These are phyloP conservation scores for Meyerozyma athensensis DNA, from an alignment of 1,139 yeast genomes.

Conservation along the genomic window DNA sequence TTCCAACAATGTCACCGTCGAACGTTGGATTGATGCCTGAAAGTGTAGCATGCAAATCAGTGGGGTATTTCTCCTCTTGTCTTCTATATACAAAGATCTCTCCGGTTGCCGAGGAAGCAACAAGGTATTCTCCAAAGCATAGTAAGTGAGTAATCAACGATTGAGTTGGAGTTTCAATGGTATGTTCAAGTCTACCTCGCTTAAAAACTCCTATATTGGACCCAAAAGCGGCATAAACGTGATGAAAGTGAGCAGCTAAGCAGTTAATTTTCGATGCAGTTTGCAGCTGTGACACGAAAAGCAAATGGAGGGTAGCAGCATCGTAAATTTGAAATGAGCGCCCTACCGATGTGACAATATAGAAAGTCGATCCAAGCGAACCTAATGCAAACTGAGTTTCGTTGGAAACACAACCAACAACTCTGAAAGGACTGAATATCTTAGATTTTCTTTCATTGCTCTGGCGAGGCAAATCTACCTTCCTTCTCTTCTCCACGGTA, in stretches of 20 bases:
- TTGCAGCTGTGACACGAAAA: constrained; percentile 82
- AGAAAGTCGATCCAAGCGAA: constrained; percentile 80
- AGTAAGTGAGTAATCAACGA: constrained; percentile 45
- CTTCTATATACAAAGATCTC: constrained; percentile 63
- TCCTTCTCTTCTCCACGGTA: constrained; percentile 20
- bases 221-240: constrained; percentile 76
- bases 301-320: constrained; percentile 77
- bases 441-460: constrained; percentile 38
- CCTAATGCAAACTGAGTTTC: constrained; percentile 85
- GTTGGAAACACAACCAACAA: constrained; percentile 67
- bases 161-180: constrained; percentile 34
- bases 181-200: constrained; percentile 72
- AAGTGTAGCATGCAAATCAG: constrained; percentile 64
- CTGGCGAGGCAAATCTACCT: constrained; percentile 11
- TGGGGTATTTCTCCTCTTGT: constrained; percentile 47
- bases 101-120: constrained; percentile 52
- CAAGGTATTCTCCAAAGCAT: constrained; percentile 76
- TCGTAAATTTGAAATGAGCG: constrained; percentile 89
- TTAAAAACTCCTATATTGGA: constrained; percentile 70
- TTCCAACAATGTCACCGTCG: constrained; percentile 65
- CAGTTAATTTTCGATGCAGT: constrained; percentile 67
- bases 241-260: constrained; percentile 77
- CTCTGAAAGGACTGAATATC: constrained; percentile 44
- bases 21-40: constrained; percentile 45
- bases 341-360: constrained; percentile 88